Evolutionary conservation across 2,329 filamentous ascomycete genomes (phyloP), one percentile per base, ranked within the genome.

Genomic region (Fusarium pininemorale): DNA sequence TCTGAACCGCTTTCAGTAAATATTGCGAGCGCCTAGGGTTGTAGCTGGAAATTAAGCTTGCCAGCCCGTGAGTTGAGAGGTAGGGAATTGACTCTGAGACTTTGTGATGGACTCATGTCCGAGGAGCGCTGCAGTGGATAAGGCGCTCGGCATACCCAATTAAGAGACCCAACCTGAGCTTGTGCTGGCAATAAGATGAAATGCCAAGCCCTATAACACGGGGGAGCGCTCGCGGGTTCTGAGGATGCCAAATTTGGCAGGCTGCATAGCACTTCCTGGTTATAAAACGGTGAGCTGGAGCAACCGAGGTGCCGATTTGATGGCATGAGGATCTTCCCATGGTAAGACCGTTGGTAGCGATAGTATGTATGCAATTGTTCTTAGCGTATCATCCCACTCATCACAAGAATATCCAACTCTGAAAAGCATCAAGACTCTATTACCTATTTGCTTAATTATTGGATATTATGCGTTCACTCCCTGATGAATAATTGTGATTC

Each of bases 211-310:
- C 41, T 56, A 42, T 48, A 59, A 62, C 64, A 62, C 44, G 45
- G 55, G 44, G 53, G 56, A 63, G 56, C 39, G 39, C 48, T 57
- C 50, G 48, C 35, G 37, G 39, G 14, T 70, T 70, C 63, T 66
- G 47, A 56, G 58, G 41, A 57, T 77, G 58, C 76, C 76, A 56
- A 74, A 75, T 78, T 66, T 76, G 68, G 76, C 64, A 64, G 60
- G 64, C 66, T 78, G 76, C 76, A 78, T 75, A 57, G 59, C 58
- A 68, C 66, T 78, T 76, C 69, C 69, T 69, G 64, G 68, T 58
- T 60, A 38, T 61, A 66, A 69, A 68, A 66, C 66, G 67, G 71
- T 73, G 71, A 70, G 65, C 61, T 72, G 68, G 72, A 69, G 63
- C 71, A 74, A 53, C 65, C 57, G 60, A 72, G 73, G 54, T 62